Evolutionary conservation across 1,139 yeast genomes (phyloP).

Genomic region (Starmera stellimalicola): DNA sequence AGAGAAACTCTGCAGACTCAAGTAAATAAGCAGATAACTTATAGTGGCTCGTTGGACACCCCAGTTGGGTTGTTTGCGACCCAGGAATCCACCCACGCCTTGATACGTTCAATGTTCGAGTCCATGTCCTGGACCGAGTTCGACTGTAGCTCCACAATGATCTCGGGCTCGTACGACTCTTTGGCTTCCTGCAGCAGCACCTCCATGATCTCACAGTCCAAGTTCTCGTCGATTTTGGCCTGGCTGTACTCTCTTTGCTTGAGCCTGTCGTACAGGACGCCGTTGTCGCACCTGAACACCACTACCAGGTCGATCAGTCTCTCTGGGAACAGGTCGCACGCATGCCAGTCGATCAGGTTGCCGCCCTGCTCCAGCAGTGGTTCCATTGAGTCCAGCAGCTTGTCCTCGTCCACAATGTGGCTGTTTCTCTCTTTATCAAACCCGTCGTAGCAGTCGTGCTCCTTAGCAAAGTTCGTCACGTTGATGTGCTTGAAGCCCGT

Average conservation of each 20-base stretch:
- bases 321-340: constrained; percentile 92
- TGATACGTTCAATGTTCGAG: constrained; percentile 65
- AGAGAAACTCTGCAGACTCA: constrained; percentile 3
- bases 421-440: constrained; percentile 81
- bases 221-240: constrained; percentile 76
- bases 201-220: constrained; percentile 97
- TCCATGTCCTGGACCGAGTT: constrained; percentile 71
- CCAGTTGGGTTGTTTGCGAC: constrained; percentile 37
- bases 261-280: constrained; percentile 64
- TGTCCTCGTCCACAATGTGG: constrained; percentile 88
- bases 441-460: constrained; percentile 68
- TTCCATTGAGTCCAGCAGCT: constrained; percentile 71
- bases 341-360: constrained; percentile 88
- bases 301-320: constrained; percentile 85
- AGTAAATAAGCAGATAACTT: constrained; percentile 4
- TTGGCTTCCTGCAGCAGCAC: constrained; percentile 80
- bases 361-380: constrained; percentile 80
- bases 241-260: constrained; percentile 67
- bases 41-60: constrained; percentile 25
- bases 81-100: constrained; percentile 74
- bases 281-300: constrained; percentile 73
- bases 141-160: constrained; percentile 72
- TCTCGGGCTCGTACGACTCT: constrained; percentile 68
- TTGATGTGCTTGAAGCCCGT: constrained; percentile 47
- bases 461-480: constrained; percentile 77